phyloP scores from a whole-genome alignment of 108 stramenopile species.

The Chaetoceros muelleri region DNA sequence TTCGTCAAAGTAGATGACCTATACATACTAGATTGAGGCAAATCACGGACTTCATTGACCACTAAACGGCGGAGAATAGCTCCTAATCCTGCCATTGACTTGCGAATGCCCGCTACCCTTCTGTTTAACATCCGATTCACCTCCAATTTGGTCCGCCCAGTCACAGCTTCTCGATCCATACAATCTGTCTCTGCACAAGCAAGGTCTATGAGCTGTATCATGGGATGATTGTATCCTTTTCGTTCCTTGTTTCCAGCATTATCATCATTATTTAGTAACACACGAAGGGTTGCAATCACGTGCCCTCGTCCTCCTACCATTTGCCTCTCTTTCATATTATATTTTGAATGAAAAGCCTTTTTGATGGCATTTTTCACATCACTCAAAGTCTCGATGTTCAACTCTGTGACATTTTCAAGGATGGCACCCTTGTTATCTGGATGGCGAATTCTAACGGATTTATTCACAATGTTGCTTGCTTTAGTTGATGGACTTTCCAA shows the following conservation, averaged over 20 bases:
- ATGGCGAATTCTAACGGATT: conserved; percentile 13
- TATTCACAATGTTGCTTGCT: conserved; percentile 9
- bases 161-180: conserved; percentile 2
- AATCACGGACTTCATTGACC: neutral
- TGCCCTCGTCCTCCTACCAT: conserved; percentile 36
- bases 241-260: neutral
- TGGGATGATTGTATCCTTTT: conserved; percentile 7
- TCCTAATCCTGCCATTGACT: conserved; percentile 29
- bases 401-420: conserved; percentile 19
- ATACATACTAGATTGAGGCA: conserved; percentile 28
- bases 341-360: conserved; percentile 13
- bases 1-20: conserved; percentile 66
- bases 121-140: conserved; percentile 4
- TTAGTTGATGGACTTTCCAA: conserved; percentile 11
- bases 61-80: conserved; percentile 24
- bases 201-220: conserved; percentile 24
- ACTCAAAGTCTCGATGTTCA: conserved; percentile 13
- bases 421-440: conserved; percentile 12
- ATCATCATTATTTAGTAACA: conserved; percentile 1
- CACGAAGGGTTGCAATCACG: conserved; percentile 16
- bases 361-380: conserved; percentile 2
- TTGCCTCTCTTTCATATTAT: conserved; percentile 13
- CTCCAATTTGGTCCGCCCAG: neutral
- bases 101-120: conserved; percentile 19
- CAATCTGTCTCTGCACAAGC: conserved; percentile 24